These are phyloP conservation scores for Starmera quercuum DNA, from an alignment of 805 yeast genomes.

Conservation along the genomic window DNA sequence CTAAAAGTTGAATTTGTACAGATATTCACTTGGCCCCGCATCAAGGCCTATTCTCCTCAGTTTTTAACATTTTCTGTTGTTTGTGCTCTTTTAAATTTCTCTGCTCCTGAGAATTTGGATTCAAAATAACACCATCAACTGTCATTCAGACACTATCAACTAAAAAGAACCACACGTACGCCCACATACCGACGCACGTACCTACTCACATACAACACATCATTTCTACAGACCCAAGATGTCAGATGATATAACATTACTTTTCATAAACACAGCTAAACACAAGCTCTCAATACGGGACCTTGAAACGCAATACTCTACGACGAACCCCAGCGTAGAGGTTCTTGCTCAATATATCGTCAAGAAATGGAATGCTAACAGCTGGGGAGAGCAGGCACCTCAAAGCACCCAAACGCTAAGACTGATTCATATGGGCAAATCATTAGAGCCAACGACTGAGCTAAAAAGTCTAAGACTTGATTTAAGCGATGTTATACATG, in stretches of 20 bases:
- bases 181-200: too few species aligned
- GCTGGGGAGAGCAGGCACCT: not conserved
- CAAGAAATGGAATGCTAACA: not conserved
- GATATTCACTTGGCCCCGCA: too few species aligned
- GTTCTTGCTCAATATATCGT: not conserved
- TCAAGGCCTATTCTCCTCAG: too few species aligned
- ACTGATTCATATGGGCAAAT: constrained; percentile 23
- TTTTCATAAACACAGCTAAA: not conserved
- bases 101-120: too few species aligned
- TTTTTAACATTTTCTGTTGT: too few species aligned
- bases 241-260: not conserved
- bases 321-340: not conserved
- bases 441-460: constrained; percentile 12
- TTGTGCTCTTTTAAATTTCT: too few species aligned
- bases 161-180: too few species aligned
- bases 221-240: not conserved
- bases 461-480: constrained; percentile 12
- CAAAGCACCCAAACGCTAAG: constrained; percentile 9
- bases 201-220: not conserved
- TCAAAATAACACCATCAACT: too few species aligned
- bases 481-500: constrained; percentile 21
- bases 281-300: not conserved
- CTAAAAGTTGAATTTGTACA: too few species aligned
- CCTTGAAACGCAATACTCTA: too few species aligned
- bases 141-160: too few species aligned